Percentiles rank a stretch among this genome's conserved stretches.
These are phyloP conservation scores for Echium plantagineum DNA, from an alignment of 257 asterid genomes.

Conservation along the genomic window DNA sequence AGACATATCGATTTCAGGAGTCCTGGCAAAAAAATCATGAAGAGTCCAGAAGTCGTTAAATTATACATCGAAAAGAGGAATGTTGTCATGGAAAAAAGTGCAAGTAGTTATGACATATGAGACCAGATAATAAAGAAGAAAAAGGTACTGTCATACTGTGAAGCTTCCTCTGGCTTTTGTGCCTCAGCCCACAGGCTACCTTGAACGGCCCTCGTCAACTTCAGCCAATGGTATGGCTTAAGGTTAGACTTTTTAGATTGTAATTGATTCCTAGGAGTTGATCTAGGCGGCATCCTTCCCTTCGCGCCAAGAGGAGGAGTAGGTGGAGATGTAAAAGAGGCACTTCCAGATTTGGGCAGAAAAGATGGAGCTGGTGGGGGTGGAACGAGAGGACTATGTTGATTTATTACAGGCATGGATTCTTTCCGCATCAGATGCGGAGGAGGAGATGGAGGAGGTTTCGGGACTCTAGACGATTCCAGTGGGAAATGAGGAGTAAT, in stretches of 20 bases:
- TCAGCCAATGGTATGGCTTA: slow-evolving; percentile 86
- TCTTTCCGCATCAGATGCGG: slow-evolving; percentile 1
- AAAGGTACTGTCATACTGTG: slow-evolving; percentile 35
- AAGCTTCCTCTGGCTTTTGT: slow-evolving; percentile 64
- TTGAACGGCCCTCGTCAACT: slow-evolving; percentile 62
- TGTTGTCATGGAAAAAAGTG: slow-evolving; percentile 4
- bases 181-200: slow-evolving; percentile 91
- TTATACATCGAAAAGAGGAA: slow-evolving; percentile 5
- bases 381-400: slow-evolving; percentile 24
- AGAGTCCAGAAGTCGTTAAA: slow-evolving; percentile 10
- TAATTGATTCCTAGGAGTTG: slow-evolving; percentile 21
- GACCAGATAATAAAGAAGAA: slow-evolving; percentile 5
- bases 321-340: slow-evolving; percentile 20
- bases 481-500: slow-evolving; percentile 9
- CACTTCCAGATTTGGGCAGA: slow-evolving; percentile 18
- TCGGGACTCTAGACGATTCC: too few species aligned
- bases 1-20: slow-evolving; percentile 71
- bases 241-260: slow-evolving; percentile 40
- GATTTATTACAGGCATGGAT: neutral
- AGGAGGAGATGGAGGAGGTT: slow-evolving; percentile 1
- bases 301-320: slow-evolving; percentile 31
- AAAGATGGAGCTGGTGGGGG: slow-evolving; percentile 61
- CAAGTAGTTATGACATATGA: slow-evolving; percentile 1
- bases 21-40: slow-evolving; percentile 33
- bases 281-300: slow-evolving; percentile 31